Conservation (phyloP, 495 filamentous ascomycete genomes). For the Letharia columbiana region DNA sequence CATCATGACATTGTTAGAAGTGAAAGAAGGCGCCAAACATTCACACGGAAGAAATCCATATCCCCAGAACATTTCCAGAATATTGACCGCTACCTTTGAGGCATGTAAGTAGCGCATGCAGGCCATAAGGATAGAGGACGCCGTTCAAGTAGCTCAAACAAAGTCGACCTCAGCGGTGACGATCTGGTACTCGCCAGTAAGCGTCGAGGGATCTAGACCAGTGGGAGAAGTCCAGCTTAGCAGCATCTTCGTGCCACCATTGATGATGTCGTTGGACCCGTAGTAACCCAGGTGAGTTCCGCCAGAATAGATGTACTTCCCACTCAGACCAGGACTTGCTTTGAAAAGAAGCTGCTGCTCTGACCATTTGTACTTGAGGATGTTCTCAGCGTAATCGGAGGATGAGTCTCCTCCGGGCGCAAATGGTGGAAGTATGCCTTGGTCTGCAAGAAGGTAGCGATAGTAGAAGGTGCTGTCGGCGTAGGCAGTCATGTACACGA, state of each 20-base stretch:
- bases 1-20: constrained; percentile 5
- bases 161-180: constrained; percentile 29
- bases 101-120: neutral
- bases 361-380: constrained; percentile 29
- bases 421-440: constrained; percentile 26
- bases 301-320: constrained; percentile 29
- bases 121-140: neutral
- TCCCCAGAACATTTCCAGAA: constrained; percentile 22
- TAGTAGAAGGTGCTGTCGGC: constrained; percentile 34
- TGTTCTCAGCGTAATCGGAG: constrained; percentile 27
- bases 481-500: constrained; percentile 30
- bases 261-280: constrained; percentile 29
- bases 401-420: constrained; percentile 22
- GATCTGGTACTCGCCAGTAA: constrained; percentile 29
- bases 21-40: constrained; percentile 11
- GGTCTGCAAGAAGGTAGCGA: constrained; percentile 28
- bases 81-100: constrained; percentile 7
- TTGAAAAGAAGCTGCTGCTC: constrained; percentile 27
- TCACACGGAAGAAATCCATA: constrained; percentile 7
- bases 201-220: constrained; percentile 23
- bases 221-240: constrained; percentile 33
- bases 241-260: constrained; percentile 30
- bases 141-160: constrained; percentile 9
- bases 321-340: constrained; percentile 20
- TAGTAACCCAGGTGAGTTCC: constrained; percentile 29